Conservation (phyloP, 2,329 filamentous ascomycete genomes). For the Pseudocercospora musae region DNA sequence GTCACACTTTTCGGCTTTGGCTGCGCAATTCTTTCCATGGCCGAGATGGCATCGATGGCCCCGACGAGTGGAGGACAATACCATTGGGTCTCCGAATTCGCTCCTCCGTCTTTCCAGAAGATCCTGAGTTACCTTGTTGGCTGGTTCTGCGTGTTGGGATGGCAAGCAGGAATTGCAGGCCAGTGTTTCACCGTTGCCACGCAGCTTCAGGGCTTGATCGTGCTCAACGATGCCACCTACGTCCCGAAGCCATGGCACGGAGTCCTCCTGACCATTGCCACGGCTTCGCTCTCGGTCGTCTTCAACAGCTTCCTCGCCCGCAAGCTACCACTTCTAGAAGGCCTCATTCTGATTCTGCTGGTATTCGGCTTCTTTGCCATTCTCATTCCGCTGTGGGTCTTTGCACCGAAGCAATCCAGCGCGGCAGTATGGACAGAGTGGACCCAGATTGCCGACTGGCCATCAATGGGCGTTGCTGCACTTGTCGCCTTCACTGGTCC, state of each 20-base stretch:
- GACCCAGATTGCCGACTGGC: conserved; percentile 23
- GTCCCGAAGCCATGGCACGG: conserved; percentile 44
- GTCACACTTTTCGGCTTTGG: conserved; percentile 25
- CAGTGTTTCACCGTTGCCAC: conserved; percentile 45
- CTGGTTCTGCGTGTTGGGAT: conserved; percentile 42
- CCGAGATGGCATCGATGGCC: conserved; percentile 28
- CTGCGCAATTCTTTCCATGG: conserved; percentile 24
- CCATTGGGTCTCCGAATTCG: conserved; percentile 40
- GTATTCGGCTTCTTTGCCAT: conserved; percentile 33
- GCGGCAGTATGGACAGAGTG: conserved; percentile 29
- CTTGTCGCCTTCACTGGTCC: conserved; percentile 26
- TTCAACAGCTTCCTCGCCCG: conserved; percentile 31
- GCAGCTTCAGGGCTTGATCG: conserved; percentile 46
- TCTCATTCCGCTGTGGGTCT: conserved; percentile 33
- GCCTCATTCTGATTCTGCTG: conserved; percentile 29
- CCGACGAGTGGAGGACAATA: conserved; percentile 38
- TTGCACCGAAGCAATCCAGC: conserved; percentile 25
- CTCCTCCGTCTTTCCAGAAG: conserved; percentile 40
- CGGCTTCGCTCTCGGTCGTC: conserved; percentile 21
- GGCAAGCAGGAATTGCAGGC: conserved; percentile 41
- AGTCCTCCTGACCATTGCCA: conserved; percentile 39
- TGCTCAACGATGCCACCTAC: conserved; percentile 44
- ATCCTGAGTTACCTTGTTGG: conserved; percentile 44
- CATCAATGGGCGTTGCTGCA: conserved; percentile 28
- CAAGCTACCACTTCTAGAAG: conserved; percentile 30